Conservation (phyloP, 108 stramenopile species). For the Cyclostephanos tholiformis region DNA sequence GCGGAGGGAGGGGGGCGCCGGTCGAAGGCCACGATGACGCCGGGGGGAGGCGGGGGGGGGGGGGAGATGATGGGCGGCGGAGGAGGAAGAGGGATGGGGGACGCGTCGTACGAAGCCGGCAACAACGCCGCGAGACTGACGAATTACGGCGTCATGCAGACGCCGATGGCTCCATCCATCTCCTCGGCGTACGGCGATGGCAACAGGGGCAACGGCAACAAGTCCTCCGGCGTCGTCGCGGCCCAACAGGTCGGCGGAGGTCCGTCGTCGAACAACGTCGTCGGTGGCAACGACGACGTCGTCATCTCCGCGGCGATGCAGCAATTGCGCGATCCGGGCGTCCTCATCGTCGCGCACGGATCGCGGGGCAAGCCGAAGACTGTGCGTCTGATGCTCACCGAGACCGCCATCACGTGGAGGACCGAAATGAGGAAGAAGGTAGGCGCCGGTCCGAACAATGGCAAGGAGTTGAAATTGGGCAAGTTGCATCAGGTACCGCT, state of each 20-base stretch:
- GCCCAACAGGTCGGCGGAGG: too few species aligned
- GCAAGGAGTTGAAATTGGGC: constrained; percentile 64
- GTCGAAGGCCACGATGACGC: not conserved
- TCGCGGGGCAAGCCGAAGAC: constrained; percentile 85
- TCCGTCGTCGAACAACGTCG: not conserved
- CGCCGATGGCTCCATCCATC: too few species aligned
- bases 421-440: constrained; percentile 82
- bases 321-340: constrained; percentile 78
- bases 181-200: not conserved
- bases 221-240: too few species aligned
- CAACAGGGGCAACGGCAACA: not conserved
- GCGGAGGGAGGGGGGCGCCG: constrained; percentile 5
- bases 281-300: constrained; percentile 65
- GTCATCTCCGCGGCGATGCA: constrained; percentile 85
- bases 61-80: too few species aligned
- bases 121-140: too few species aligned
- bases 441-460: constrained; percentile 1
- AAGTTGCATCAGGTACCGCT: constrained; percentile 85
- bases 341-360: constrained; percentile 83
- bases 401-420: constrained; percentile 82
- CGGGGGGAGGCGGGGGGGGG: too few species aligned
- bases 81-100: not conserved
- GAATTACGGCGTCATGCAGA: too few species aligned
- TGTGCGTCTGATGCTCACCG: constrained; percentile 76
- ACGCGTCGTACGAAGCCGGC: too few species aligned